Evolutionary conservation across 768 basidiomycete species (phyloP), one percentile per base, ranked within the genome.

Genomic region (Phaffia tasmanica): DNA sequence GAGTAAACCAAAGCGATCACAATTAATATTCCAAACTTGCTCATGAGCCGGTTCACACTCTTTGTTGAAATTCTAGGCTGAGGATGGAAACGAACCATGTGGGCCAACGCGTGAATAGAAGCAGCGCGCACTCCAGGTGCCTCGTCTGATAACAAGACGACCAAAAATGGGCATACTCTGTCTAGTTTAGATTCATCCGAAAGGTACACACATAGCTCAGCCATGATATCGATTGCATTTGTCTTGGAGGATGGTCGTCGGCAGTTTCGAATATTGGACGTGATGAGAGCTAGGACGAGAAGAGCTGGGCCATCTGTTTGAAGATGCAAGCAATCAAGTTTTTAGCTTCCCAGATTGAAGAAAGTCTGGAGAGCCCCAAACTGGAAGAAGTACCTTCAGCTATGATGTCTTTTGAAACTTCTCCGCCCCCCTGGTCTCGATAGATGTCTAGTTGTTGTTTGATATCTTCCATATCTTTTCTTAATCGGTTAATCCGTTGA

Each of bases 101-200:
- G 88, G 73, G 90, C 83, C 65, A 94, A 76, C 0, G 86, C 87
- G 67, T 87, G 80, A 62, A 92, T 71, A 1, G 88, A 86, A 0
- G 85, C 85, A 0, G 84, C 81, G n/a, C 94, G 83, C 1, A 99
- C 93, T 9, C 83, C 76, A 0, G 90, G 84, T 1, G 83, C 82
- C 23, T 93, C 92, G 72, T 99, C 93, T 68, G 87, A 85, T 23
- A 95, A 76, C 5, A 97, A 79, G 49, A 92, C 89, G 1, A 97
- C 85, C 30, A 93, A 82, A 71, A 92, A 97, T 0, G 95, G 95
- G 2, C 94, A 81, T 79, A 95, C 84, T 1, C 93, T 83, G 74
- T 99, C 95, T 61, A 97, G 78, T 74, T 93, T 93, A 3, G 92
- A 90, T 75, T 97, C 95, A 72, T 98, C 95, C 0, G 89, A 89